Evolutionary conservation across 192 early-diverging fungal genomes (phyloP), one percentile per base, ranked within the genome.

Genomic region (Backusella psychrophila): DNA sequence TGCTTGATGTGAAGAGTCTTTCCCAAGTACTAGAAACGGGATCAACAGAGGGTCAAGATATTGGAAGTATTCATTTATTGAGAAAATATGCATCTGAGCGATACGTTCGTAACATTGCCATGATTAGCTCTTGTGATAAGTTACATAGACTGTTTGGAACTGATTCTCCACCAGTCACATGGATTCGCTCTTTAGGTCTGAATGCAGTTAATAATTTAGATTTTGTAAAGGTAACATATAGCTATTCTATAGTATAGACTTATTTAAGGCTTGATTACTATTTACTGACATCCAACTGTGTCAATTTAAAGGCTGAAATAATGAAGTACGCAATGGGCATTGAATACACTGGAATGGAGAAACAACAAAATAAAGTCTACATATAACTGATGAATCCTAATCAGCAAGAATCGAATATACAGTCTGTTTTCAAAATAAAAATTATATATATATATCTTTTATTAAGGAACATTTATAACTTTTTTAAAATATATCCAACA

Each of bases 111-210:
- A 96, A 95, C 78, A 77, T 96, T 39, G 91, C 90, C 17, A 97
- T 97, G 96, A 82, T 97, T 73, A 89, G 91, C 9, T 89, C 91
- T 4, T 87, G 93, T 6, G 96, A 99, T 82, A 90, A 91, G 77
- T 75, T 96, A 19, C 93, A 93, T 69, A 87, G 89, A 38, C 71
- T 96, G 69, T 99, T 96, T 85, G 80, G 89, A 15, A 90, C 91
- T 0, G 90, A 90, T 34, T 81, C 82, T 39, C 81, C 74, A 1
- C 88, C 91, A 0, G 77, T 94, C 29, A 91, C 90, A 8, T 88
- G 86, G 83, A 82, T 88, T 33, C 87, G 97, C 52, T 92, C 93
- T 3, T 78, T 94, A 36, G 94, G 91, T 6, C 79, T 97, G 72
- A 85, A 91, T 67, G 80, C 88, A 4, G 85, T 94, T 23, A 89